Evolutionary conservation across 805 yeast genomes (phyloP).

Genomic region (Wickerhamomyces sydowiorum): DNA sequence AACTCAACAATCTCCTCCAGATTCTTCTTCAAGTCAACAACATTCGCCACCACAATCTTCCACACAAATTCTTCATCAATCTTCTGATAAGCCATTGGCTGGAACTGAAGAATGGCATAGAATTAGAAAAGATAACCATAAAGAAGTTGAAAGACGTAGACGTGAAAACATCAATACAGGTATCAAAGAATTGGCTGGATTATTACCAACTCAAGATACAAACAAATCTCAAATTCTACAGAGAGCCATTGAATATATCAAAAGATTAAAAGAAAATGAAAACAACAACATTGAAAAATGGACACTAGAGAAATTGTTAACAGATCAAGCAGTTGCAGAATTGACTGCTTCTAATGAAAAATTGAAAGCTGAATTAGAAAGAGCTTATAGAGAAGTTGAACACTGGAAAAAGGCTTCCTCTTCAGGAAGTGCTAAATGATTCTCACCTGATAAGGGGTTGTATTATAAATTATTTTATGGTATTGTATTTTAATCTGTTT

Average conservation of each 20-base stretch:
- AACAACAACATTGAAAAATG: constrained; percentile 87
- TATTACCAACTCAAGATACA: constrained; percentile 78
- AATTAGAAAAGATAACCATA: constrained; percentile 84
- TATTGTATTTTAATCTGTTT: too few species aligned
- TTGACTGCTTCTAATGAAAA: constrained; percentile 81
- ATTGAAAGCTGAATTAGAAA: constrained; percentile 80
- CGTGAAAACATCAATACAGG: constrained; percentile 85
- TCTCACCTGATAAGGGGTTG: background rate
- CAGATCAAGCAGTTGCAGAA: constrained; percentile 88
- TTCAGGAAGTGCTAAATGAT: background rate
- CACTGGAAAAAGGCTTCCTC: constrained; percentile 54
- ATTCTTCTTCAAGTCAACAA: background rate
- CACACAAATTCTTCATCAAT: constrained; percentile 12
- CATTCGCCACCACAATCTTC: constrained; percentile 4
- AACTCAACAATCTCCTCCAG: background rate
- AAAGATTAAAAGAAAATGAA: constrained; percentile 85
- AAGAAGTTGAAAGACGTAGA: constrained; percentile 91
- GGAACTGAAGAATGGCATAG: constrained; percentile 85
- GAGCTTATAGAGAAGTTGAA: constrained; percentile 89
- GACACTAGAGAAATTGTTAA: constrained; percentile 87
- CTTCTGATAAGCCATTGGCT: constrained; percentile 45
- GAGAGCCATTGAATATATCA: constrained; percentile 86
- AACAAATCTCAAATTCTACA: constrained; percentile 88
- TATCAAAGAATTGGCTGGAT: constrained; percentile 69
- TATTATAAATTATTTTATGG: background rate